Evolutionary conservation across 108 stramenopile genomes (phyloP).

Genomic region (Stephanodiscus minutulus): DNA sequence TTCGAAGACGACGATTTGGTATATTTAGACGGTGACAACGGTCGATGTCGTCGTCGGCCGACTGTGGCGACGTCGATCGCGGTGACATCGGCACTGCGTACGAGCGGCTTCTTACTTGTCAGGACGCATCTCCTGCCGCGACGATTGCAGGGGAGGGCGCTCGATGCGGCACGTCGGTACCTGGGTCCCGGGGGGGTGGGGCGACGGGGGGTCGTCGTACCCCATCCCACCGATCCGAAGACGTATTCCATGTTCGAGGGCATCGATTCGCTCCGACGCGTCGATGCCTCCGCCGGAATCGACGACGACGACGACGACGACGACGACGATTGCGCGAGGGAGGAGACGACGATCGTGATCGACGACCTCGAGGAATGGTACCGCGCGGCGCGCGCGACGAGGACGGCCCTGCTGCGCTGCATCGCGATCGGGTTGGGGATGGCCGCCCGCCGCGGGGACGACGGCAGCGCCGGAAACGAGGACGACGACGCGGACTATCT

Average conservation of each 20-base stretch:
- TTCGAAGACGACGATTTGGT: neutral
- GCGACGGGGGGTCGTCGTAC: slow-evolving; percentile 16
- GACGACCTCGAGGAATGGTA: slow-evolving; percentile 52
- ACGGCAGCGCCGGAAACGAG: no score
- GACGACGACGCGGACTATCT: slow-evolving; percentile 42
- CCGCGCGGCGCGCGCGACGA: slow-evolving; percentile 45
- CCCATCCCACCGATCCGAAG: slow-evolving; percentile 75
- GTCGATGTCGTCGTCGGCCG: slow-evolving; percentile 19
- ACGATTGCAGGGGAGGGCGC: slow-evolving; percentile 51
- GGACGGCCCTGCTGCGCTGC: slow-evolving; percentile 47
- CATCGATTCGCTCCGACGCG: slow-evolving; percentile 21
- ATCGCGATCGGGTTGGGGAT: slow-evolving; percentile 62
- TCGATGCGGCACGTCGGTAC: slow-evolving; percentile 47
- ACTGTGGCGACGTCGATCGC: slow-evolving; percentile 12
- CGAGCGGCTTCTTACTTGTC: slow-evolving; percentile 67
- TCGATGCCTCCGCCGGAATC: slow-evolving; percentile 1
- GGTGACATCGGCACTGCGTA: slow-evolving; percentile 45
- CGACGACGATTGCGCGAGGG: neutral
- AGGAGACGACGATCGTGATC: no score
- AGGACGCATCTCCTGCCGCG: slow-evolving; percentile 40
- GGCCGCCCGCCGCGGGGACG: no score
- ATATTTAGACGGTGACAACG: no score
- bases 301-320: slow-evolving; percentile 2
- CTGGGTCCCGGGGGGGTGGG: slow-evolving; percentile 6
- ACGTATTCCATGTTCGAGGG: slow-evolving; percentile 57